phyloP scores from a whole-genome alignment of 2,329 filamentous ascomycete genomes.

The Helotiales sp. region DNA sequence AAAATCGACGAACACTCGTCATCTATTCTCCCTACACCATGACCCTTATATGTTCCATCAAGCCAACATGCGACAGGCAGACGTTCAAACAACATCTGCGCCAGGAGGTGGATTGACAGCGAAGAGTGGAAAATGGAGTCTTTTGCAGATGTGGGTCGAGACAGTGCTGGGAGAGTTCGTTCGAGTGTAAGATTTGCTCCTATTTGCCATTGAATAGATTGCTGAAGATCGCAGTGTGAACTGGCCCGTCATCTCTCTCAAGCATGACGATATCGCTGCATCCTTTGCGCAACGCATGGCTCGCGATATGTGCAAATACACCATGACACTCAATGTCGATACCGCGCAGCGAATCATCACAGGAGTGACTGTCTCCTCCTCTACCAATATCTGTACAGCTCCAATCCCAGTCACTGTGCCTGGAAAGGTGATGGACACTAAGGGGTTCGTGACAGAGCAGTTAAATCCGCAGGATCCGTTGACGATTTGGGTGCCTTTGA shows the following conservation, averaged over 20 bases:
- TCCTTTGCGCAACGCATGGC: constrained; percentile 54
- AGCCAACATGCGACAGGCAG: constrained; percentile 59
- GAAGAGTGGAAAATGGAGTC: constrained; percentile 18
- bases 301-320: constrained; percentile 33
- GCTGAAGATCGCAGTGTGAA: neutral
- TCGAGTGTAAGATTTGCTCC: constrained; percentile 13
- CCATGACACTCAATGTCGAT: constrained; percentile 27
- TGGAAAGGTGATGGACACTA: constrained; percentile 23
- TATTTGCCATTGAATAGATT: neutral
- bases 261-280: constrained; percentile 58
- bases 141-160: constrained; percentile 38
- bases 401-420: constrained; percentile 45
- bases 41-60: constrained; percentile 57
- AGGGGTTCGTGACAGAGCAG: constrained; percentile 46
- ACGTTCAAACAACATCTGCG: constrained; percentile 41
- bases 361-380: constrained; percentile 48
- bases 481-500: constrained; percentile 55
- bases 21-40: constrained; percentile 56
- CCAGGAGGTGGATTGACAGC: constrained; percentile 11
- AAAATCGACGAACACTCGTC: constrained; percentile 56
- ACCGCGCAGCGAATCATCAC: constrained; percentile 30
- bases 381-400: constrained; percentile 31
- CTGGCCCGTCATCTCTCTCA: constrained; percentile 59
- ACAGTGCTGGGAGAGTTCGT: constrained; percentile 33
- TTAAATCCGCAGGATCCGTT: constrained; percentile 54